These are phyloP conservation scores for Cercospora sp. DNA, from an alignment of 2,329 filamentous ascomycete genomes.

Conservation along the genomic window DNA sequence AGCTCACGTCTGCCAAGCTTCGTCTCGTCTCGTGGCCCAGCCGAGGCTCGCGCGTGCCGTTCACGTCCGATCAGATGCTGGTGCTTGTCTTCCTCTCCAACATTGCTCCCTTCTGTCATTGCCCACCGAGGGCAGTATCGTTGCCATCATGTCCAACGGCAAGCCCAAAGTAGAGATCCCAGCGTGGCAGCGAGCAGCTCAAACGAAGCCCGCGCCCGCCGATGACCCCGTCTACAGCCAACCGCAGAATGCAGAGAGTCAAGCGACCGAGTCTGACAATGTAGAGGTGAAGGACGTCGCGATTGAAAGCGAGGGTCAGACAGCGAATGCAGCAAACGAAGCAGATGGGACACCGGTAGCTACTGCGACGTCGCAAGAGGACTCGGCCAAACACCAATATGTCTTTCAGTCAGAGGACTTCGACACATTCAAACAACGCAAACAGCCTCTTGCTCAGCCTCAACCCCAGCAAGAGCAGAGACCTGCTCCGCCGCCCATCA, in stretches of 20 bases:
- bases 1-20: neutral
- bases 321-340: neutral
- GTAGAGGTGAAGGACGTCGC: conserved; percentile 10
- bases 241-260: conserved; percentile 17
- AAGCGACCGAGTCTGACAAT: conserved; percentile 4
- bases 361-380: neutral
- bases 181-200: conserved; percentile 38
- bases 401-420: conserved; percentile 32
- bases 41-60: neutral
- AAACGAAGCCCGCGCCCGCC: conserved; percentile 16
- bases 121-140: neutral
- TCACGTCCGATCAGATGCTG: neutral
- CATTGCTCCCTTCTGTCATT: neutral
- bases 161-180: conserved; percentile 36
- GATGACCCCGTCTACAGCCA: conserved; percentile 28
- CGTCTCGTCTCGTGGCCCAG: conserved; percentile 3
- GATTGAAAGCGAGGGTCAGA: neutral
- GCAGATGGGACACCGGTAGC: conserved; percentile 5
- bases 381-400: conserved; percentile 6
- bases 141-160: conserved; percentile 32
- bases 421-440: conserved; percentile 31
- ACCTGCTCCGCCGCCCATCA: conserved; percentile 57
- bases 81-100: neutral
- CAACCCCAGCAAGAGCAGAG: conserved; percentile 36
- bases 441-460: conserved; percentile 21